Evolutionary conservation across 192 early-diverging fungal species (phyloP).

Genomic region (Linnemannia schmuckeri): DNA sequence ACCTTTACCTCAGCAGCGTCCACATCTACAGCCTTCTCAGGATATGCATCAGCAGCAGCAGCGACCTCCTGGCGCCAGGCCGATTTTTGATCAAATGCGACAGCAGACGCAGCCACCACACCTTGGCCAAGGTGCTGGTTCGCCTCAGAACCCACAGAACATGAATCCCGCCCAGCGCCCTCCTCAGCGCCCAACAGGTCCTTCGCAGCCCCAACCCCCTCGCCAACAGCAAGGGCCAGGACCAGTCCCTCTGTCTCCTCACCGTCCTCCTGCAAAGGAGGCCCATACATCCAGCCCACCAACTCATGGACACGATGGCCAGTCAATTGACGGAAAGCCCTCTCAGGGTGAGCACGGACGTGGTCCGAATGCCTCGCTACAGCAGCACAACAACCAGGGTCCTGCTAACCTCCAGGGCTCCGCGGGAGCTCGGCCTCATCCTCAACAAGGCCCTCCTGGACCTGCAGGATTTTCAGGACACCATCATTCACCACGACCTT

Average conservation of each 20-base stretch:
- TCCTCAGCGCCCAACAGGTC: slow-evolving; percentile 28
- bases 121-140: neutral
- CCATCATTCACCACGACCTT: slow-evolving; percentile 15
- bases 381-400: slow-evolving; percentile 25
- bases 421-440: slow-evolving; percentile 14
- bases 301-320: neutral
- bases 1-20: neutral
- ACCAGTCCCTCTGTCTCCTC: slow-evolving; percentile 9
- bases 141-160: slow-evolving; percentile 13
- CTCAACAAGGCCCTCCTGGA: slow-evolving; percentile 14
- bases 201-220: slow-evolving; percentile 18
- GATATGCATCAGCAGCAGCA: slow-evolving; percentile 21
- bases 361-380: slow-evolving; percentile 14
- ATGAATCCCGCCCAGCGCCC: slow-evolving; percentile 30
- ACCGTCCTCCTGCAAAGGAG: neutral
- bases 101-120: slow-evolving; percentile 20
- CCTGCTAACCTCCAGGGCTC: slow-evolving; percentile 19
- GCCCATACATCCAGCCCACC: neutral
- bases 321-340: neutral
- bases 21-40: neutral
- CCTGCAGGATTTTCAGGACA: slow-evolving; percentile 3
- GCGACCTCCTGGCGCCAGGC: slow-evolving; percentile 32
- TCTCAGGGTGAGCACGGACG: slow-evolving; percentile 11
- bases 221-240: slow-evolving; percentile 22
- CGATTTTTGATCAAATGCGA: slow-evolving; percentile 50